Base-by-base conservation (phyloP, 306 rosid genomes). In the Lathyrus oleraceus region DNA sequence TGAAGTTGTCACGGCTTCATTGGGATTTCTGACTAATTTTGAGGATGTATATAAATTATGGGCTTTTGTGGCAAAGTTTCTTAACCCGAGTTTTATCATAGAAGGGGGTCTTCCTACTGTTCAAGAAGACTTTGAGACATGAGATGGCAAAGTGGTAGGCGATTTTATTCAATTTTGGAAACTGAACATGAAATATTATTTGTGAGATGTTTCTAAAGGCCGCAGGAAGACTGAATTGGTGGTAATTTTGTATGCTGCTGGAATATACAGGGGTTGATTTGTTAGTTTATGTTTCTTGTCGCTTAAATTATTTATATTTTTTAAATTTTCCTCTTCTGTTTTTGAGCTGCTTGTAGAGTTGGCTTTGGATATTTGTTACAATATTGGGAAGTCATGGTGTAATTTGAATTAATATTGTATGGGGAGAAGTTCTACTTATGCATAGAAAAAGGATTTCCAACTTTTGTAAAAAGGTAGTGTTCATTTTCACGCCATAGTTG, bases 1-100 rank as follows among this genome's bases (percentile, higher is more conserved):
- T 25, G 94, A 90, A 82, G 98, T 93, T 53, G 96, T 88, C 74
- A 93, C 98, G 12, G 98, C 97, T 66, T 87, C 97, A 36, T 77
- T 93, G 21, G 80, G 97, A 19, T 88, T 93, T 85, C 83, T 93
- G 76, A 85, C 94, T 67, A 90, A 93, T 85, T 93, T 90, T 79
- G 98, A 93, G 73, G 98, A 93, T 67, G 93, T 90, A 56, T 87
- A 93, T 78, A 93, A 82, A 84, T 73, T 93, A 72, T 93, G 98
- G 98, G 97, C 88, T 21, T 90, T 93, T 78, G 90, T 90, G 20
- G 93, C 92, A 0, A 93, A 88, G 79, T 93, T 93, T 83, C 94
- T 93, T 35, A 88, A 88, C 78, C 96, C 94, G 2, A 17, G 78
- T 57, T 88, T 88, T 74, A 78, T 85, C 60, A 76, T 74, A 48